Evolutionary conservation across 1,139 yeast genomes (phyloP), one percentile per base, ranked within the genome.

Genomic region (Pneumocystis jirovecii): DNA sequence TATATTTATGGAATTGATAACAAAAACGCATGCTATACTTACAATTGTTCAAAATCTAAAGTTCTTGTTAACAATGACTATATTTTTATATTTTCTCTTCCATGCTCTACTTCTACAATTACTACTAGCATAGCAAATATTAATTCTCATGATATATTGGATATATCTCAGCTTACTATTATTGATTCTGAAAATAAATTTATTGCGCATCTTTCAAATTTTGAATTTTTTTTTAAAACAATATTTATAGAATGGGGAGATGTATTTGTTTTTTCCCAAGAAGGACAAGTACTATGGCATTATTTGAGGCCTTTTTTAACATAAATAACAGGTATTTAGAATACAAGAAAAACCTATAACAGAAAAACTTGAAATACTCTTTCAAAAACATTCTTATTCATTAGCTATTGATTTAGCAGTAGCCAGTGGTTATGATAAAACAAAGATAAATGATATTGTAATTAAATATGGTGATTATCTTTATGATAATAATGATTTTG

Each of bases 401-500:
- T 80, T 87, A 65, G 97, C 97, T 0, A 81, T 87, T 63, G 81
- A 83, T 66, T 74, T 93, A 65, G 95, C 95, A 0, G 74, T 78
- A 66, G 82, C 81, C 66, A 67, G 68, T 19, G 72, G 75, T 1
- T 73, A 83, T 50, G 78, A 81, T 1, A 71, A 72, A 7, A 74
- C 74, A 0, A 75, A 77, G 10, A 72, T 84, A 7, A 74, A 83
- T 67, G 73, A 79, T 17, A 85, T 91, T 62, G 85, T 85, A 71
- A 83, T 80, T 69, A 78, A 80, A 61, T 88, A 85, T 72, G 98
- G 88, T 2, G 90, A 89, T 67, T 82, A 79, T 71, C 77, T 89
- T 5, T 91, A 85, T 72, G 81, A 80, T 2, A 84, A 83, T 68
- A 87, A 82, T 57, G 85, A 86, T 62, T 82, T 77, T 64, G 83